Conservation (phyloP, 2,329 filamentous ascomycete genomes). For the Tolypocladium tropicale region DNA sequence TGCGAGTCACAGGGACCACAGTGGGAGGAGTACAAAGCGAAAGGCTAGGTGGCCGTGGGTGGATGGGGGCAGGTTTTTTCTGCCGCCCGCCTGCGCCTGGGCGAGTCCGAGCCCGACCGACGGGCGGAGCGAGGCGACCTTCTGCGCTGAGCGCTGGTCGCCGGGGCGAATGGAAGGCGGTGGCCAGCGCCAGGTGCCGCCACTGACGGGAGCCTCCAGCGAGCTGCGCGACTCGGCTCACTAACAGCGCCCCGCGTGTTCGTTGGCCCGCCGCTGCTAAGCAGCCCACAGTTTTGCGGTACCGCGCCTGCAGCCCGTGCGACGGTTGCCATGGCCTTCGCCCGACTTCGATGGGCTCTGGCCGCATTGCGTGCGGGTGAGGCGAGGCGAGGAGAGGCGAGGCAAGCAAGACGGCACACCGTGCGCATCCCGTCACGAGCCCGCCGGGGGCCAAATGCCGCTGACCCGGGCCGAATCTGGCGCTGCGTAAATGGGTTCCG, state of each 20-base stretch:
- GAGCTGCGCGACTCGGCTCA: not conserved
- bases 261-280: not conserved
- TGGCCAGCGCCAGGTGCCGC: not conserved
- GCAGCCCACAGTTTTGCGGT: not conserved
- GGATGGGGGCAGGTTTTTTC: not conserved
- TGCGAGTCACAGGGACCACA: not conserved
- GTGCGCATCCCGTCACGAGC: no score
- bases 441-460: no score
- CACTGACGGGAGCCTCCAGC: not conserved
- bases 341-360: slow-evolving; percentile 12
- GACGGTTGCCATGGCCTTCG: slow-evolving; percentile 12
- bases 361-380: not conserved
- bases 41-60: not conserved
- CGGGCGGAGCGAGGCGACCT: not conserved
- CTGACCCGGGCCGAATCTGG: not conserved
- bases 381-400: not conserved
- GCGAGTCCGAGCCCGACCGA: not conserved
- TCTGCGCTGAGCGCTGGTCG: not conserved
- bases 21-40: not conserved
- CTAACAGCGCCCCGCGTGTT: slow-evolving; percentile 10
- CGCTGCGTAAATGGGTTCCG: no score
- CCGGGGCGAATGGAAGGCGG: not conserved
- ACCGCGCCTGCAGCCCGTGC: not conserved
- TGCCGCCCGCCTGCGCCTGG: not conserved
- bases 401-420: no score